A percentile compares a stretch with the other conserved stretches of the same genome.
phyloP scores from a whole-genome alignment of 495 filamentous ascomycete genomes.

The Cercophora sp. region DNA sequence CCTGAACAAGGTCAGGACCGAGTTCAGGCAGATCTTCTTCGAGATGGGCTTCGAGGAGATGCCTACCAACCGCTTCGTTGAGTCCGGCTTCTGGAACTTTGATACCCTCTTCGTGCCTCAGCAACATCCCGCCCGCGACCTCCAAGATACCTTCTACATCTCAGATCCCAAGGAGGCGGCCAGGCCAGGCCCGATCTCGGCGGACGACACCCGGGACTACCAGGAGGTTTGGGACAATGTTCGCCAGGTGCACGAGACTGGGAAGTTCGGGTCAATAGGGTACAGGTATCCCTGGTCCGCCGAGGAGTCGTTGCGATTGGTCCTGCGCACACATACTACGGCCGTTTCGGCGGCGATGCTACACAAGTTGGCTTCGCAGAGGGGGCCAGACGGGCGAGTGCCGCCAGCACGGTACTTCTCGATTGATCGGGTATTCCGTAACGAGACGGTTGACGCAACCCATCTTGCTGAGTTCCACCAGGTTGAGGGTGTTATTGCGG shows the following conservation, averaged over 20 bases:
- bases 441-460: slow-evolving; percentile 90
- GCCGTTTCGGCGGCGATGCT: slow-evolving; percentile 84
- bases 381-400: slow-evolving; percentile 43
- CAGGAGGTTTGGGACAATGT: slow-evolving; percentile 84
- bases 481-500: slow-evolving; percentile 95
- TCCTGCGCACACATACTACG: slow-evolving; percentile 94
- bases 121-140: slow-evolving; percentile 92
- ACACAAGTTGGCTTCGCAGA: slow-evolving; percentile 75
- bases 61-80: slow-evolving; percentile 76
- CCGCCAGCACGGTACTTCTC: slow-evolving; percentile 88
- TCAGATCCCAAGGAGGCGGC: slow-evolving; percentile 78
- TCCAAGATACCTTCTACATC: slow-evolving; percentile 98
- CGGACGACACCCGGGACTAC: slow-evolving; percentile 71
- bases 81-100: slow-evolving; percentile 98
- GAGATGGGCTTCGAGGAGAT: slow-evolving; percentile 86
- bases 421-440: slow-evolving; percentile 89
- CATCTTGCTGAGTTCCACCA: slow-evolving; percentile 99
- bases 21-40: slow-evolving; percentile 97
- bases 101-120: slow-evolving; percentile 96
- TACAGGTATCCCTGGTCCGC: slow-evolving; percentile 91
- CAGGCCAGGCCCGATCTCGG: slow-evolving; percentile 53
- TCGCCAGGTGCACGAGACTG: slow-evolving; percentile 71
- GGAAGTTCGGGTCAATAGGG: slow-evolving; percentile 89
- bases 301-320: slow-evolving; percentile 83
- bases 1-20: slow-evolving; percentile 86